These are phyloP conservation scores for Thermothelomyces thermophilus DNA, from an alignment of 2,329 filamentous ascomycete genomes.

Conservation along the genomic window DNA sequence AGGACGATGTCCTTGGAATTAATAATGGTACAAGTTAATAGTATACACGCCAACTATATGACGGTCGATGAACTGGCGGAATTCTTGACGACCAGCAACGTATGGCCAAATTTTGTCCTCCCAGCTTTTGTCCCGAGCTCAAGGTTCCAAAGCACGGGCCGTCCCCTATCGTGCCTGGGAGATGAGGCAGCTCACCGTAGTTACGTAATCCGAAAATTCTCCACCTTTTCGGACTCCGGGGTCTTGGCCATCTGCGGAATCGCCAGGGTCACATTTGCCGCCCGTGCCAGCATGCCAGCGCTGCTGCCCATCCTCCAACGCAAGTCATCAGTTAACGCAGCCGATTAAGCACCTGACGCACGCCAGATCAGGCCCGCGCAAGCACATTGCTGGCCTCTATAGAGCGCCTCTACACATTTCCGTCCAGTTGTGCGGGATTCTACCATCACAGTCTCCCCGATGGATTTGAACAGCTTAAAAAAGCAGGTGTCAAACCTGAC, in stretches of 20 bases:
- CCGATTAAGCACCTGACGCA: not conserved
- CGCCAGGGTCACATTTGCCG: constrained; percentile 16
- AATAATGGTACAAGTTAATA: constrained; percentile 17
- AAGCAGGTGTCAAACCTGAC: constrained; percentile 86
- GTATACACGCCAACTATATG: constrained; percentile 20
- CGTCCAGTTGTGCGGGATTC: not conserved
- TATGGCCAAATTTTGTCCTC: constrained; percentile 10
- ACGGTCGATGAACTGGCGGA: not conserved
- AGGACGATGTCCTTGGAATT: constrained; percentile 2
- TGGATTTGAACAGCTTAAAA: constrained; percentile 82
- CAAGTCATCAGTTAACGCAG: not conserved
- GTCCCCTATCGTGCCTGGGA: not conserved
- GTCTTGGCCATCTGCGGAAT: constrained; percentile 13
- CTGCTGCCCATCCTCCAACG: constrained; percentile 5
- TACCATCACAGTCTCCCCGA: constrained; percentile 34
- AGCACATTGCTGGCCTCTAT: too few relatives aligned
- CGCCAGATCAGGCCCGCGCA: too few relatives aligned
- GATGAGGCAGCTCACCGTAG: not conserved
- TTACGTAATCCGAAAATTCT: not conserved
- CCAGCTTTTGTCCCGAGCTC: not conserved
- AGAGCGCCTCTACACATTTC: too few relatives aligned
- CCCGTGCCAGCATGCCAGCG: not conserved
- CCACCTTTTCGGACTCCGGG: not conserved
- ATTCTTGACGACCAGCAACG: not conserved
- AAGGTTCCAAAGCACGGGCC: not conserved